Evolutionary conservation across 306 rosid genomes (phyloP).

Genomic region (Malus orientalis): DNA sequence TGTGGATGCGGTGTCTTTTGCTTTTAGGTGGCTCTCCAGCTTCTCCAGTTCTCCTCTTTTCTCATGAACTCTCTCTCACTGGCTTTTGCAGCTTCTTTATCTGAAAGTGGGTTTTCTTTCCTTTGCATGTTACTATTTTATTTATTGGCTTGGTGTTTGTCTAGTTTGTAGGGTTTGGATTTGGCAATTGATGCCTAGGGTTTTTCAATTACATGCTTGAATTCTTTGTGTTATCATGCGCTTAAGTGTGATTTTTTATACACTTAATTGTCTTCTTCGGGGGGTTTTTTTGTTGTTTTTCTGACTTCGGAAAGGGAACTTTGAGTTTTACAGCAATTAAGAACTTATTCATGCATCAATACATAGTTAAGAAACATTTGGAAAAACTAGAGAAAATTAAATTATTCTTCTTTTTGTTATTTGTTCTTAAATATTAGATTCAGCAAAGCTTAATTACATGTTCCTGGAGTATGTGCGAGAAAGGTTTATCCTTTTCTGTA

Average conservation of each 20-base stretch:
- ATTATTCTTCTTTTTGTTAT: background rate
- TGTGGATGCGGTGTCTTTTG: background rate
- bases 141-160: background rate
- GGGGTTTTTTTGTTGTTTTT: background rate
- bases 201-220: background rate
- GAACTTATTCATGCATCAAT: background rate
- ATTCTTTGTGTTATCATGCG: background rate
- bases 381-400: background rate
- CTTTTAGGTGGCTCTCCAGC: background rate
- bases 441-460: background rate
- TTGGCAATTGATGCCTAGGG: background rate
- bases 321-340: background rate
- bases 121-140: background rate
- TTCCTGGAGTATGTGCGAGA: background rate
- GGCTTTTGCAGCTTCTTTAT: background rate
- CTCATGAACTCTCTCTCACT: background rate
- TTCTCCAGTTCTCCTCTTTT: background rate
- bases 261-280: background rate
- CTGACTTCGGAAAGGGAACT: background rate
- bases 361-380: background rate
- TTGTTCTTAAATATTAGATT: background rate
- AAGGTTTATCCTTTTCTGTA: background rate
- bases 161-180: conserved; percentile 1
- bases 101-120: background rate
- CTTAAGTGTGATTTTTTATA: background rate